Base-by-base conservation (phyloP, 192 early-diverging fungal species). In the Spinellus fusiger region DNA sequence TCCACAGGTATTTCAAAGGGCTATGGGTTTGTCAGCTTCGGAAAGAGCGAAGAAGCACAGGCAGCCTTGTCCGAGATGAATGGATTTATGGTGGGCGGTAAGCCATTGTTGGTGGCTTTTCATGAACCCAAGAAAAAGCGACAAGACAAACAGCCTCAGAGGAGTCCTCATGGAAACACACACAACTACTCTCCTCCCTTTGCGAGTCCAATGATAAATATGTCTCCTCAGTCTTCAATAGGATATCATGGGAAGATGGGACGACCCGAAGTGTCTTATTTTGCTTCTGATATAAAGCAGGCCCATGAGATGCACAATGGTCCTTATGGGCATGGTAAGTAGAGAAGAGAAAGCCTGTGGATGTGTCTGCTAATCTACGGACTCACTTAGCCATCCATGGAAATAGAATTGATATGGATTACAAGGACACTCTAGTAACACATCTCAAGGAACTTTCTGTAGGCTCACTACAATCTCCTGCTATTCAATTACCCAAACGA, bases 21-120 rank as follows among this genome's bases (percentile, higher is more conserved):
- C 20, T 95, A 90, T 78, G 95, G 95, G 16, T 97, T 92, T 57
- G 95, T 97, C 49, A 93, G 95, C 83, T 97, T 90, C 83, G 85
- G 86, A 26, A 80, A 81, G 47, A 83, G 93, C 48, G 93, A 94
- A 68, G 93, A 95, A 74, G 95, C 95, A 29, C 86, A 80, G 71
- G 86, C 86, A 77, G 95, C 95, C 49, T 87, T 90, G 31, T 75
- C 84, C 32, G 89, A 93, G 69, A 95, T 95, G 93, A 92, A 95
- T 77, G 86, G 88, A 61, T 82, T 85, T 56, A 84, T 92, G 66
- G 62, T 93, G 49, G 81, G 82, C 49, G 68, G 64, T 65, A 94
- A 95, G 78, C 93, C 89, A 29, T 83, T 97, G 56, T 87, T 94
- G 69, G 93, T 97, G 29, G 90, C 89, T 15, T 84, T 93, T 54